These are phyloP conservation scores for Entomophthora muscae DNA, from an alignment of 371 early-diverging fungal species.

Conservation along the genomic window DNA sequence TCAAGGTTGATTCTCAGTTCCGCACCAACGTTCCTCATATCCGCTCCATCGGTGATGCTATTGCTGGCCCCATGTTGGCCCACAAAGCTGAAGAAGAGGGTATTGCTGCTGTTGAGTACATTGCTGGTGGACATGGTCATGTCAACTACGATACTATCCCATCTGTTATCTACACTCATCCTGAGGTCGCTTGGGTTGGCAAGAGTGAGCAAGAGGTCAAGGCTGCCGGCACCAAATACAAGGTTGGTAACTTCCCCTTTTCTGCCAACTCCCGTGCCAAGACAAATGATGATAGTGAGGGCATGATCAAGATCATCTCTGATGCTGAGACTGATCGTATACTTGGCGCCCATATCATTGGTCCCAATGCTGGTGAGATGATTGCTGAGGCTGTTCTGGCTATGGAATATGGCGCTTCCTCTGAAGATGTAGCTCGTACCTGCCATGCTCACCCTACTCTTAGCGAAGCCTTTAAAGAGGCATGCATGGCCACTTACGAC, in stretches of 20 bases:
- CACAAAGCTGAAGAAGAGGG: conserved; percentile 99
- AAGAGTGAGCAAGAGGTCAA: conserved; percentile 88
- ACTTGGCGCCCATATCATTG: conserved; percentile 93
- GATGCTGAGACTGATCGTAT: conserved; percentile 92
- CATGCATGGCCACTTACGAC: conserved; percentile 30
- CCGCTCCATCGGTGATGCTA: conserved; percentile 94
- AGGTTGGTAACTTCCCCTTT: conserved; percentile 86
- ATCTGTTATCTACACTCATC: conserved; percentile 95
- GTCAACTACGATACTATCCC: conserved; percentile 97
- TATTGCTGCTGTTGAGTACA: conserved; percentile 88
- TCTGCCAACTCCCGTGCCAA: conserved; percentile 94
- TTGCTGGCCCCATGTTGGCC: conserved; percentile 94
- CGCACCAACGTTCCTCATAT: conserved; percentile 76
- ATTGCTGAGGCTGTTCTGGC: conserved; percentile 95
- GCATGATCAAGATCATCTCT: conserved; percentile 87
- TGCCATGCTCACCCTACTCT: conserved; percentile 97
- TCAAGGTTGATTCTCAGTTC: conserved; percentile 74
- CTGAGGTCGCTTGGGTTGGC: conserved; percentile 98
- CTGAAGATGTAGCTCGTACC: conserved; percentile 93
- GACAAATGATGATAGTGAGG: conserved; percentile 89
- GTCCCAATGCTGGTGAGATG: conserved; percentile 97
- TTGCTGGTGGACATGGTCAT: conserved; percentile 83
- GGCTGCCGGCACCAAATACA: conserved; percentile 66
- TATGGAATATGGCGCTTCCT: conserved; percentile 91
- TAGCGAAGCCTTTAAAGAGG: conserved; percentile 96